These are phyloP conservation scores for Rubia tinctorum DNA, from an alignment of 305 asterid species.

Conservation along the genomic window DNA sequence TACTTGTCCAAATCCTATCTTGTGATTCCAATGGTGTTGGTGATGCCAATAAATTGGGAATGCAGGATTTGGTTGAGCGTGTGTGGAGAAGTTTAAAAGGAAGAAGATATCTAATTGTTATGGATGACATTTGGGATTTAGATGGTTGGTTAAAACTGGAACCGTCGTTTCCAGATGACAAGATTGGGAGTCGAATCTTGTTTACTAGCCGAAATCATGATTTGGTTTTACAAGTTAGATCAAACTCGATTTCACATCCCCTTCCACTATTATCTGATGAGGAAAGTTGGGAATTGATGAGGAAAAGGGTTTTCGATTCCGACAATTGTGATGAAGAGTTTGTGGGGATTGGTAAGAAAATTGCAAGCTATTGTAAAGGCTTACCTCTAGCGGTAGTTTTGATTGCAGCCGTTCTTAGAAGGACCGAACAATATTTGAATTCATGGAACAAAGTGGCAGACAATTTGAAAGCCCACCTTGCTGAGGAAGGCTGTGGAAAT, in stretches of 20 bases:
- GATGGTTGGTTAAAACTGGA: not conserved
- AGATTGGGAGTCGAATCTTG: conserved; percentile 10
- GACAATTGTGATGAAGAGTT: no score
- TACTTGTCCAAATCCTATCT: conserved; percentile 14
- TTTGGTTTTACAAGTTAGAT: not conserved
- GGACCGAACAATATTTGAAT: not conserved
- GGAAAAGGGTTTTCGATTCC: no score
- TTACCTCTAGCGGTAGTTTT: not conserved
- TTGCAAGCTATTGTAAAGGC: no score
- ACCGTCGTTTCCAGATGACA: conserved; percentile 7
- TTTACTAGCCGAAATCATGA: conserved; percentile 8
- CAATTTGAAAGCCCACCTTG: not conserved
- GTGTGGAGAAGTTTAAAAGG: not conserved
- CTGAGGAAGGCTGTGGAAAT: not conserved
- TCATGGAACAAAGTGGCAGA: conserved; percentile 5
- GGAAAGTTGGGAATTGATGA: no score
- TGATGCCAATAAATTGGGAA: not conserved
- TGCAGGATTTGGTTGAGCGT: not conserved
- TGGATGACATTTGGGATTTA: conserved; percentile 14
- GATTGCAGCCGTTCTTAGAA: conserved; percentile 4
- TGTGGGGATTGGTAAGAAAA: no score
- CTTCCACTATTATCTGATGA: no score
- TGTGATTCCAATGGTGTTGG: not conserved
- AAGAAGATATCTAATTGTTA: conserved; percentile 13
- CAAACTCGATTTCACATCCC: no score